These are phyloP conservation scores for Gaillardinia entomophila DNA, from an alignment of 805 yeast genomes.

Conservation along the genomic window DNA sequence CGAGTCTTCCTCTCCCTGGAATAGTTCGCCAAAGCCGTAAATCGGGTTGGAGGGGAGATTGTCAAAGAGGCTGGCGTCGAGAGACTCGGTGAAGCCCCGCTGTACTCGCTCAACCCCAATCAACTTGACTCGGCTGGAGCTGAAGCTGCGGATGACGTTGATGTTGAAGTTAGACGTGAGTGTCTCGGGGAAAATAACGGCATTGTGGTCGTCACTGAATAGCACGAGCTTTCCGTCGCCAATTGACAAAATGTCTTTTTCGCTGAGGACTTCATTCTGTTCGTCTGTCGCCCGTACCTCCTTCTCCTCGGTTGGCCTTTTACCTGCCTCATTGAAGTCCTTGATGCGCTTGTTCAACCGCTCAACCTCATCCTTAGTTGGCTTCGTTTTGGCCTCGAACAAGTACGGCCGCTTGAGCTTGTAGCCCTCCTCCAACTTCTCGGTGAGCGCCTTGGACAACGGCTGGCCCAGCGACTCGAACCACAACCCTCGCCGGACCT, in stretches of 20 bases:
- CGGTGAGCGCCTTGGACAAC: conserved; percentile 42
- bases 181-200: conserved; percentile 41
- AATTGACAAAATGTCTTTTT: conserved; percentile 21
- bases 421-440: conserved; percentile 56
- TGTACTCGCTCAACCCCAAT: conserved; percentile 45
- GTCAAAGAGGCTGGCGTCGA: conserved; percentile 25
- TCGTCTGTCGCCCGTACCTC: conserved; percentile 7
- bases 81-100: conserved; percentile 43
- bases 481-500: conserved; percentile 85
- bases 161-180: conserved; percentile 35
- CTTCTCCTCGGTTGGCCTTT: conserved; percentile 2
- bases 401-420: conserved; percentile 18
- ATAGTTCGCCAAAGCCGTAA: conserved; percentile 25
- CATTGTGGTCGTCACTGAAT: conserved; percentile 37
- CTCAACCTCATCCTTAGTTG: conserved; percentile 12
- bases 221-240: conserved; percentile 32
- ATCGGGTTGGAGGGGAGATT: conserved; percentile 25
- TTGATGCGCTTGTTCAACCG: conserved; percentile 13
- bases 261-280: conserved; percentile 7
- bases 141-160: conserved; percentile 29
- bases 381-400: conserved; percentile 4
- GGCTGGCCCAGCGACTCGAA: conserved; percentile 57
- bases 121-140: conserved; percentile 26
- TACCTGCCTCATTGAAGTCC: conserved; percentile 2
- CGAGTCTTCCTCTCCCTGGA: conserved; percentile 18